Evolutionary conservation across 2,329 filamentous ascomycete species (phyloP), one percentile per base, ranked within the genome.

Genomic region (Colletotrichum tanaceti): DNA sequence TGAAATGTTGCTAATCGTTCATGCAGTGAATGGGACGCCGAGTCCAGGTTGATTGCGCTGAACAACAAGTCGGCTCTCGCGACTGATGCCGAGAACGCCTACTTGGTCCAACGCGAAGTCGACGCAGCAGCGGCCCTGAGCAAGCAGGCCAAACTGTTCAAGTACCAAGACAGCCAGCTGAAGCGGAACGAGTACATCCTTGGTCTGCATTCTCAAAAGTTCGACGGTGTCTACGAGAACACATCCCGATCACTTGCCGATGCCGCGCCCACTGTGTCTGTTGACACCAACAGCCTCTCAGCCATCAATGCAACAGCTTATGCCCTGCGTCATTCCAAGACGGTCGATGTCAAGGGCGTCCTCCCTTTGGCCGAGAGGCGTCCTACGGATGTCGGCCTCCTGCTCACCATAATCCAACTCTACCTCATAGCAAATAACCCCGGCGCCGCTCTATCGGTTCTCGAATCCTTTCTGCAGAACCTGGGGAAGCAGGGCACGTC

Each of bases 371-470:
- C 95, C 7, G 90, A 93, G 73, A 90, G 89, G 75, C 85, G 93
- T 38, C 93, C 94, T 0, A 88, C 88, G 68, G 93, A 98, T 75
- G 83, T 97, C 24, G 95, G 94, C 1, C 84, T 98, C 3, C 81
- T 93, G 28, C 83, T 98, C 46, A 94, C 93, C 11, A 87, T 93
- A 64, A 86, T 95, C 11, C 94, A 98, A 77, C 86, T 97, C 52
- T 94, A 97, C 75, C 83, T 96, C 18, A 84, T 89, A 58, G 87
- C 85, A 47, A 88, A 90, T 54, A 93, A 95, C 75, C 85, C 88
- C 35, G 90, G 87, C 38, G 89, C 91, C 4, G 95, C 95, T 5
- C 87, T 94, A 43, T 83, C 85, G n/a, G 83, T 93, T 6, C 83
- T 98, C 2, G 91, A 97, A 76, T 82, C 86, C 1, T 94, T 96